These are phyloP conservation scores for Trypanosoma platydactyli DNA, from an alignment of 208 protist species.

Conservation along the genomic window DNA sequence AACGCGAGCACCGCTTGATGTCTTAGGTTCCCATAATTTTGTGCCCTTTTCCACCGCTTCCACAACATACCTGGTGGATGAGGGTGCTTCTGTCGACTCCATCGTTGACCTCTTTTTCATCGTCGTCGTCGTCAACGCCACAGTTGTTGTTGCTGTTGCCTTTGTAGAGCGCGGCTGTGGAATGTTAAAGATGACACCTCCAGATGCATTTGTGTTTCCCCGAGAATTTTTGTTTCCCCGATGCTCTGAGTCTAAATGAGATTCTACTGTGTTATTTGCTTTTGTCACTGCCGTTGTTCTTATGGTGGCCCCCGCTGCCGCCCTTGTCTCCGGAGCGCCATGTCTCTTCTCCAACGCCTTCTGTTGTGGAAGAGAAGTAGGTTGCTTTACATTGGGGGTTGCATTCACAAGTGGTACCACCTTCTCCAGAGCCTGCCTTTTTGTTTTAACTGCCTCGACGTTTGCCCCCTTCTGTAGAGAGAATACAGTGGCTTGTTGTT, in stretches of 20 bases:
- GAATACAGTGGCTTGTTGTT: neutral
- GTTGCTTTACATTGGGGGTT: neutral
- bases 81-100: neutral
- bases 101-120: neutral
- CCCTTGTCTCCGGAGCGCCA: neutral
- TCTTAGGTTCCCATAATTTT: too few relatives aligned
- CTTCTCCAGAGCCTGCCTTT: neutral
- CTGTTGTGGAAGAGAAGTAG: neutral
- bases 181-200: neutral
- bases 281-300: neutral
- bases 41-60: too few relatives aligned
- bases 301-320: neutral
- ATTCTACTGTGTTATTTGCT: neutral
- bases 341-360: neutral
- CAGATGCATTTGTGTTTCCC: neutral
- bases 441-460: neutral
- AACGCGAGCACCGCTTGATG: too few relatives aligned
- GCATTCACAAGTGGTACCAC: neutral
- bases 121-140: too few relatives aligned
- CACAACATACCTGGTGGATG: neutral
- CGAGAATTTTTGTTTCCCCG: neutral
- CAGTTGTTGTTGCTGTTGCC: neutral
- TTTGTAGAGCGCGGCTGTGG: constrained; percentile 23
- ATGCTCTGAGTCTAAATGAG: neutral
- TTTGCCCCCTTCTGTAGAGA: neutral